These are phyloP conservation scores for Fusarium marasasianum DNA, from an alignment of 2,329 filamentous ascomycete genomes.

Conservation along the genomic window DNA sequence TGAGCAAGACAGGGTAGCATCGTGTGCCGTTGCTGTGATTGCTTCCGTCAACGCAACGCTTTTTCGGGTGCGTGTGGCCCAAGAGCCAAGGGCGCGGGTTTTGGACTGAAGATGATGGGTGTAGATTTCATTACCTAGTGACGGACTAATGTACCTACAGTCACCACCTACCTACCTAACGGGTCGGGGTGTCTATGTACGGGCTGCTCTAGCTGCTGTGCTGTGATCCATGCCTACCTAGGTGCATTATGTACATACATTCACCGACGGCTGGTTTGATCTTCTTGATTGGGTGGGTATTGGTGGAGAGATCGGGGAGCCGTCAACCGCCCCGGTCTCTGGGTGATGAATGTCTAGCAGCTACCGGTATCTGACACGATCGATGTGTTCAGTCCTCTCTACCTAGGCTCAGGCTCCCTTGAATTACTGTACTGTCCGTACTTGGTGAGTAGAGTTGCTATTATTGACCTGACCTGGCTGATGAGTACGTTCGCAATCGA, in stretches of 20 bases:
- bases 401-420: neutral
- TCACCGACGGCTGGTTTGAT: neutral
- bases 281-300: neutral
- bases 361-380: neutral
- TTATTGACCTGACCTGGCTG: neutral
- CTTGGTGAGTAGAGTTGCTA: neutral
- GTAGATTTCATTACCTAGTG: neutral
- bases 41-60: slow-evolving; percentile 26
- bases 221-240: neutral
- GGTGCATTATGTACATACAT: neutral
- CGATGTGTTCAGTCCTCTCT: neutral
- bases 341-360: neutral
- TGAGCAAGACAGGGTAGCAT: slow-evolving; percentile 22
- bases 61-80: slow-evolving; percentile 12
- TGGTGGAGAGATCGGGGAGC: slow-evolving; percentile 33
- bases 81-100: slow-evolving; percentile 18
- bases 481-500: neutral
- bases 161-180: neutral
- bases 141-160: neutral
- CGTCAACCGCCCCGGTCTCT: slow-evolving; percentile 17
- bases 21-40: slow-evolving; percentile 20
- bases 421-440: neutral
- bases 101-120: slow-evolving; percentile 6
- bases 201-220: neutral
- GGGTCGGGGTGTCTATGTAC: neutral